These are phyloP conservation scores for Kodamaea derodonti DNA, from an alignment of 1,139 yeast genomes.

Conservation along the genomic window DNA sequence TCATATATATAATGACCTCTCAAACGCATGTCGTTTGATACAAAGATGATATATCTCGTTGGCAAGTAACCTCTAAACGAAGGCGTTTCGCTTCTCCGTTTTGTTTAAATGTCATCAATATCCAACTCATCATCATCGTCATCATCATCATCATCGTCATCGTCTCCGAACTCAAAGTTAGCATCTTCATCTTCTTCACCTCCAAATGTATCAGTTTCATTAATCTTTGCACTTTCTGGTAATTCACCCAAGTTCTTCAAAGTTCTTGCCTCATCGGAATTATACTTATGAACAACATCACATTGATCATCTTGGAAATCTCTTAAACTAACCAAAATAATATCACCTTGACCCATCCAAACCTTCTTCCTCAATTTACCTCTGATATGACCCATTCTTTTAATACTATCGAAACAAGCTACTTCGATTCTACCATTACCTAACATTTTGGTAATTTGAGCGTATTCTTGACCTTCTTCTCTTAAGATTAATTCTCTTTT, in stretches of 20 bases:
- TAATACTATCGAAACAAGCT: constrained; percentile 86
- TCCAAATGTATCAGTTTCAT: constrained; percentile 96
- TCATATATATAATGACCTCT: too few relatives aligned
- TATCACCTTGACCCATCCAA: constrained; percentile 99
- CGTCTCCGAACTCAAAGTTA: constrained; percentile 97
- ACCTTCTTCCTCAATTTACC: constrained; percentile 99
- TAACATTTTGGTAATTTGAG: constrained; percentile 96
- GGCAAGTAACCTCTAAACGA: too few relatives aligned
- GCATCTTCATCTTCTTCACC: constrained; percentile 97
- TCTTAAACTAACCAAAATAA: constrained; percentile 90
- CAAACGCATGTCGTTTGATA: too few relatives aligned
- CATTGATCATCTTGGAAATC: constrained; percentile 98
- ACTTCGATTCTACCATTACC: constrained; percentile 98
- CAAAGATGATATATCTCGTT: too few relatives aligned
- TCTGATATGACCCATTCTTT: constrained; percentile 96
- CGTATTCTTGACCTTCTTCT: constrained; percentile 98
- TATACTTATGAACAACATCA: constrained; percentile 95
- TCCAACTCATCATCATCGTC: constrained; percentile 61
- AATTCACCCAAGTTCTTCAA: constrained; percentile 94
- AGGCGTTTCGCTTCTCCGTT: too few relatives aligned
- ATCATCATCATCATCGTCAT: constrained; percentile 74
- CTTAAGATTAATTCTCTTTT: constrained; percentile 90
- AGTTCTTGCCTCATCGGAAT: constrained; percentile 97
- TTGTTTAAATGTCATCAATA: constrained; percentile 84
- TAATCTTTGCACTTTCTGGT: constrained; percentile 94